Evolutionary conservation across 352 stramenopile species (phyloP).

Genomic region (Phytopythium kandeliae): DNA sequence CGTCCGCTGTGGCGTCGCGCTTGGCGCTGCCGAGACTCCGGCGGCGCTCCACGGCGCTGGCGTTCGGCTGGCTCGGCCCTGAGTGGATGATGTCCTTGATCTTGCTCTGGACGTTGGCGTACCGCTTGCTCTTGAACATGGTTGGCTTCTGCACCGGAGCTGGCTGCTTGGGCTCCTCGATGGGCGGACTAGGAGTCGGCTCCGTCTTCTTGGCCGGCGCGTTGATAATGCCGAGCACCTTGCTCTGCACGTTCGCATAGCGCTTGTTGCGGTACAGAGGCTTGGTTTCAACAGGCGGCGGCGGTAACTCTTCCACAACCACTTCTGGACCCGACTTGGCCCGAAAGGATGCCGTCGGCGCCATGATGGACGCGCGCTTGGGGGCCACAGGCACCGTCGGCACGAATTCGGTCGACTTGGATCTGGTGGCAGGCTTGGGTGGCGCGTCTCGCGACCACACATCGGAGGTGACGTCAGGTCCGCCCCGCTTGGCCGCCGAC

Average conservation of each 20-base stretch:
- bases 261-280: constrained; percentile 22
- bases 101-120: constrained; percentile 10
- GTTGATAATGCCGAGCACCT: constrained; percentile 29
- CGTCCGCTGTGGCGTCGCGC: constrained; percentile 8
- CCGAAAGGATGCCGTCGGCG: constrained; percentile 21
- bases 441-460: constrained; percentile 3
- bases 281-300: constrained; percentile 7
- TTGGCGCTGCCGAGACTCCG: constrained; percentile 31
- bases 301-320: background rate
- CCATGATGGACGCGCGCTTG: constrained; percentile 29
- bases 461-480: background rate
- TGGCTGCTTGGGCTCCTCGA: background rate
- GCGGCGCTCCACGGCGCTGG: constrained; percentile 32
- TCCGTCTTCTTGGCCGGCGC: constrained; percentile 4
- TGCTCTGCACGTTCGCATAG: constrained; percentile 50
- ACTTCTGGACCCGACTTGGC: constrained; percentile 23
- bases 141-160: constrained; percentile 1
- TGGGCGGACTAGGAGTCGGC: background rate
- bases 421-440: background rate
- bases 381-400: constrained; percentile 12
- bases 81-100: constrained; percentile 4
- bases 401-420: constrained; percentile 3
- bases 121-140: constrained; percentile 7
- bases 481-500: constrained; percentile 17
- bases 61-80: constrained; percentile 19